Evolutionary conservation across 345 rosid genomes (phyloP), one percentile per base, ranked within the genome.

Genomic region (Brassica incana): DNA sequence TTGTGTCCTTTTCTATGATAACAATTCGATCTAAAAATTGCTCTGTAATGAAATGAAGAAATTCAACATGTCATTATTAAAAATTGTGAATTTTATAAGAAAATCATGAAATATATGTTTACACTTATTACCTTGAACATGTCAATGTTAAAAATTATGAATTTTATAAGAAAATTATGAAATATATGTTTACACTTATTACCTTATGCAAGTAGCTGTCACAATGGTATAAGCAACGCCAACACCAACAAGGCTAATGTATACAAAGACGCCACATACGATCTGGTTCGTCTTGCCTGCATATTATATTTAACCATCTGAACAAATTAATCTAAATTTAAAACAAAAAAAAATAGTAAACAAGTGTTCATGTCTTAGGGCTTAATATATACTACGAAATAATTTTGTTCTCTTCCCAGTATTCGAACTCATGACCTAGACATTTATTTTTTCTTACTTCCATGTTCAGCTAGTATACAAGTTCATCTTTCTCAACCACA

Each of bases 171-270:
- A 16, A 29, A 36, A 36, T 10, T 45, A 45, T 10, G 8, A 52
- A n/a, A 54, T 6, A 16, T 72, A 72, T 59, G 59, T 25, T 36
- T 52, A 67, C 10, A 74, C 29, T 6, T 65, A 23, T 74, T 83
- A 89, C 97, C 93, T 88, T 85, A 89, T 83, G 65, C 94, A 52
- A 54, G 85, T 87, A 35, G 97, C 78, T 45, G 91, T 80, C 10
- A 92, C 88, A 69, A 91, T 84, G 70, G 88, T 90, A 83, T 88
- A 91, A 29, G 90, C 97, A 79, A 91, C 36, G 36, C 36, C 86
- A 66, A 73, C 70, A 77, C 88, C 91, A 58, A 84, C 75, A 36
- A 90, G 62, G 77, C 73, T 74, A 77, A 84, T 63, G 76, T 89
- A 77, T 77, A 86, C 90, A 77, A 90, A 86, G 12, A 81, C 80